Base-by-base conservation (phyloP, 805 yeast genomes). In the Zygosaccharomyces lentus region DNA sequence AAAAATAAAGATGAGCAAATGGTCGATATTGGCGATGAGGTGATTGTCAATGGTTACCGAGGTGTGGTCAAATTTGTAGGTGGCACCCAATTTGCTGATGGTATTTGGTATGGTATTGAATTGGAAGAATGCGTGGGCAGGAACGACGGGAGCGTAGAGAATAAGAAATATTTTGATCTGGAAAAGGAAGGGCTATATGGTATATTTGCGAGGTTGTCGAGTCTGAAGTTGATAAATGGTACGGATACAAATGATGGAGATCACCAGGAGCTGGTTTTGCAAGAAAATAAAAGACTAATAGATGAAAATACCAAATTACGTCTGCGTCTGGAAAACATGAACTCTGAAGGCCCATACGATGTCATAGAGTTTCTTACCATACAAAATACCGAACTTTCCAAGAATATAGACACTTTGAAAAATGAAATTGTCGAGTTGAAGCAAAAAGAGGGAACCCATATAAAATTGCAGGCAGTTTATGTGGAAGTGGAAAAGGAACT, bases 51-150 rank as follows among this genome's bases (percentile, higher is more conserved):
- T 45, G 72, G 72, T 3, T 63, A 68, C 7, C 35, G 48, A 0
- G 87, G 86, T 0, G 53, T 60, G 0, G 73, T 82, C 1, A 63
- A 74, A 41, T 82, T 62, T 56, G 48, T 74, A 1, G 88, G 88
- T 0, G 43, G 53, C 10, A 78, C 87, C 0, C 51, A 74, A 38
- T 83, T 83, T 66, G 80, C 85, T 2, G 65, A 73, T 0, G 88
- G 87, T 4, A 51, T 65, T 3, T 90, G 96, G 96, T 73, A 83
- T 10, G 97, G 97, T 0, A 73, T 90, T 6, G 87, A 82, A 55
- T 75, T 88, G 36, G 87, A 82, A 49, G 80, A 80, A 48, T 83
- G 93, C 0, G 70, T 71, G 8, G 97, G 97, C 1, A 86, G 82
- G 65, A 87, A 89, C 58, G 80, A 87, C 58, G 97, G 97, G 0